These are phyloP conservation scores for Cenchrus fungigraminus DNA, from an alignment of 176 grass and related monocot genomes.

Conservation along the genomic window DNA sequence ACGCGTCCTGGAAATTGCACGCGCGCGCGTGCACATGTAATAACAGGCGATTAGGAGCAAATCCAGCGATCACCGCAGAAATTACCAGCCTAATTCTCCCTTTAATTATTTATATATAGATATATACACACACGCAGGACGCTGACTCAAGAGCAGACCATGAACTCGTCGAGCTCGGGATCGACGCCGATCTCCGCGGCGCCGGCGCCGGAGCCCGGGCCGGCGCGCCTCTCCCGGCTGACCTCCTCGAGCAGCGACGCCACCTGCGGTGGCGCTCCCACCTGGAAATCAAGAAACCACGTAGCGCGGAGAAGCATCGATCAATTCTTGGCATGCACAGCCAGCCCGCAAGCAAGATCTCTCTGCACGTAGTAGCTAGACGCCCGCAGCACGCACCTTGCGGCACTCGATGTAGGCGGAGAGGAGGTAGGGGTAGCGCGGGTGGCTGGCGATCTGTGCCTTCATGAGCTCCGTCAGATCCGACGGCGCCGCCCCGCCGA, in stretches of 20 bases:
- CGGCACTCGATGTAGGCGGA: constrained; percentile 90
- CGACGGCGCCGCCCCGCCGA: constrained; percentile 25
- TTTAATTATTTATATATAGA: neutral
- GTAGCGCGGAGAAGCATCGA: neutral
- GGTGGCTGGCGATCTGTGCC: constrained; percentile 83
- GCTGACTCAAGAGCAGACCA: constrained; percentile 45
- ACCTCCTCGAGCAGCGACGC: constrained; percentile 79
- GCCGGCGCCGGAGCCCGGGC: constrained; percentile 7
- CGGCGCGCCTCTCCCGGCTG: constrained; percentile 51
- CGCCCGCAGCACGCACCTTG: constrained; percentile 55
- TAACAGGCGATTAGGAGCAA: constrained; percentile 44
- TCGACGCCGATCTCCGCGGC: constrained; percentile 60
- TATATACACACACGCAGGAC: neutral
- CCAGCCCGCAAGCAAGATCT: neutral
- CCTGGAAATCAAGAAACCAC: constrained; percentile 53
- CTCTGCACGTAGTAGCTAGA: neutral
- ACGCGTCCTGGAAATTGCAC: constrained; percentile 54
- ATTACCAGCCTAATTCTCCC: constrained; percentile 2
- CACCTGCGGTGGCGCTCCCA: constrained; percentile 76
- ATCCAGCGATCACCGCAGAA: neutral
- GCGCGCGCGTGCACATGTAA: constrained; percentile 41
- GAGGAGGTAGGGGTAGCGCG: constrained; percentile 73
- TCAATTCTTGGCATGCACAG: constrained; percentile 7
- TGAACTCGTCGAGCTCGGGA: constrained; percentile 96
- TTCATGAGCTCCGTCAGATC: constrained; percentile 85